Evolutionary conservation across 2,329 filamentous ascomycete species (phyloP).

Genomic region (Pseudogymnoascus sp.): DNA sequence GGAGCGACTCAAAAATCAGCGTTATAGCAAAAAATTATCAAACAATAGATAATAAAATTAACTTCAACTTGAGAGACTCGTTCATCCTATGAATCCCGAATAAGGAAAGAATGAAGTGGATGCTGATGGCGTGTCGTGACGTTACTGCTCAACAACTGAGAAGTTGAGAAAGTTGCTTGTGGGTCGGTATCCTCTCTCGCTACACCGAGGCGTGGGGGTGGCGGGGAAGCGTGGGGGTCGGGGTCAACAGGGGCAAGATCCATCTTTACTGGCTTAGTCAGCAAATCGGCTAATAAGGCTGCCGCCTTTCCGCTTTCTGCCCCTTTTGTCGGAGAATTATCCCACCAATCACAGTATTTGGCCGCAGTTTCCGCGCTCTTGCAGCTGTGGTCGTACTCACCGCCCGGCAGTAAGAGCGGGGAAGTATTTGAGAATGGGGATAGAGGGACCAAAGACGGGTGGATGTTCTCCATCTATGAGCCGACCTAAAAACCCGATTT

Average conservation of each 20-base stretch:
- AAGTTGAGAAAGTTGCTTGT: neutral
- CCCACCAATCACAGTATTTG: neutral
- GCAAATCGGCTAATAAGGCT: neutral
- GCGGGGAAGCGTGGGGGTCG: slow-evolving; percentile 1
- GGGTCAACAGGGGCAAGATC: neutral
- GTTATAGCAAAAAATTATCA: slow-evolving; percentile 2
- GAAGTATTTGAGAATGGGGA: slow-evolving; percentile 6
- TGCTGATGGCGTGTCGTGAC: slow-evolving; percentile 1
- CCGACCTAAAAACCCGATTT: neutral
- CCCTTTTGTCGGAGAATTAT: neutral
- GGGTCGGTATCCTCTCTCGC: neutral
- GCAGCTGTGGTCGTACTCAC: neutral
- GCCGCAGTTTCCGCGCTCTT: neutral
- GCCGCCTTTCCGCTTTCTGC: neutral
- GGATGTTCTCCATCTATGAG: neutral
- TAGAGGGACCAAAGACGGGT: neutral
- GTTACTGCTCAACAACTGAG: neutral
- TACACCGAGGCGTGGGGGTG: neutral
- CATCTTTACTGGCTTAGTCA: neutral
- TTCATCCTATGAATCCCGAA: slow-evolving; percentile 5
- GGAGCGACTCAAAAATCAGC: neutral
- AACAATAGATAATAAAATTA: slow-evolving; percentile 4
- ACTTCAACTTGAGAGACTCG: neutral
- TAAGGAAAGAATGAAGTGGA: slow-evolving; percentile 6
- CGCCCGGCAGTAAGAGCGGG: slow-evolving; percentile 7